Conservation (phyloP, 1,284 basidiomycete genomes). For the Malassezia caprae region DNA sequence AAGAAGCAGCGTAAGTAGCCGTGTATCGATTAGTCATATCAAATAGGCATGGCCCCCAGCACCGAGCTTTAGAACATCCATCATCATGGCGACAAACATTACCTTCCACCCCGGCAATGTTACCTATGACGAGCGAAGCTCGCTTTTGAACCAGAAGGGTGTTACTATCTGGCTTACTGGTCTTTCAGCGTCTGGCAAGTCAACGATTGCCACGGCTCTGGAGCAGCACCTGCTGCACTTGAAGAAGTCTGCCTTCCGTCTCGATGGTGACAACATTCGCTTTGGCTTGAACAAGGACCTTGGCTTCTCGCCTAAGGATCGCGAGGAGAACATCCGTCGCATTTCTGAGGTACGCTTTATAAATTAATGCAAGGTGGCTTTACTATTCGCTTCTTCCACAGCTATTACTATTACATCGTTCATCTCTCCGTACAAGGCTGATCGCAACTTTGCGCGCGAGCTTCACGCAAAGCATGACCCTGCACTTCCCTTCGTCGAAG, state of each 20-base stretch:
- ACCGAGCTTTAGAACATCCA: neutral
- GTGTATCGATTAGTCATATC: constrained; percentile 9
- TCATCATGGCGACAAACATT: constrained; percentile 69
- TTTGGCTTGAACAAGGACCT: constrained; percentile 97
- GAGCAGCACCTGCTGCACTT: constrained; percentile 88
- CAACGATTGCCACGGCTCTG: constrained; percentile 90
- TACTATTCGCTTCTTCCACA: constrained; percentile 79
- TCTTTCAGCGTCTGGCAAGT: constrained; percentile 54
- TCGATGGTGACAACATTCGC: constrained; percentile 94
- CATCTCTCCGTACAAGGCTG: constrained; percentile 86
- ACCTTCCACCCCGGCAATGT: constrained; percentile 63
- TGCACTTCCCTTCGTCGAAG: constrained; percentile 71
- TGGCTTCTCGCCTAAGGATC: constrained; percentile 85
- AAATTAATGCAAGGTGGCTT: constrained; percentile 56
- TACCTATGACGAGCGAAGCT: constrained; percentile 37
- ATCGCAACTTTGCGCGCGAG: constrained; percentile 72
- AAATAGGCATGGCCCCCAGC: too few relatives aligned
- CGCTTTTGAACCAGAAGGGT: constrained; percentile 30
- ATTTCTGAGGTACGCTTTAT: constrained; percentile 63
- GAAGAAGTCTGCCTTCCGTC: constrained; percentile 73
- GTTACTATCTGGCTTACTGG: constrained; percentile 35
- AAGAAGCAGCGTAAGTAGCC: constrained; percentile 9
- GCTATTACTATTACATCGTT: constrained; percentile 86
- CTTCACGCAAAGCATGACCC: constrained; percentile 59
- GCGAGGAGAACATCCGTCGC: constrained; percentile 92